A percentile compares a stretch with the other conserved stretches of the same genome.
phyloP scores from a whole-genome alignment of 495 filamentous ascomycete species.

The Penicillium goetzii region DNA sequence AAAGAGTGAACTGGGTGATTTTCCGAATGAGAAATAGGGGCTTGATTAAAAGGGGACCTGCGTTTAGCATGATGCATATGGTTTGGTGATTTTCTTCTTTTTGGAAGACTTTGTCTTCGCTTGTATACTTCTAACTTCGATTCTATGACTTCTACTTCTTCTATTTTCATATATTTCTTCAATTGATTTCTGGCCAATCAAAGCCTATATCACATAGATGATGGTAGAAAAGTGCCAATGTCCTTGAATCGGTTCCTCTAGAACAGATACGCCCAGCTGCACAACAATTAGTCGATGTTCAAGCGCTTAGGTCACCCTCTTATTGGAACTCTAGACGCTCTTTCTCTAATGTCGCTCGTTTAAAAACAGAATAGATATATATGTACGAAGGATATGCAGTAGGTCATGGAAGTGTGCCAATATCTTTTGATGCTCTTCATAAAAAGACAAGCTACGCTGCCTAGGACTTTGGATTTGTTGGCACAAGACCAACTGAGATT shows the following conservation, averaged over 20 bases:
- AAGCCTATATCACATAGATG: neutral
- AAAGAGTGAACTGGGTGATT: slow-evolving; percentile 8
- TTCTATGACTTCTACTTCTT: slow-evolving; percentile 14
- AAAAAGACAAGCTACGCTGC: no score
- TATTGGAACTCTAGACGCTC: no score
- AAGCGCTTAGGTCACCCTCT: no score
- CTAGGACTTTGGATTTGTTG: no score
- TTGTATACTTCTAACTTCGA: slow-evolving; percentile 21
- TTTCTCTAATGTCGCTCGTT: no score
- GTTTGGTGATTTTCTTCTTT: slow-evolving; percentile 12
- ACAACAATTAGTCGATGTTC: no score
- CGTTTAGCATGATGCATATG: neutral
- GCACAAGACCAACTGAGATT: no score
- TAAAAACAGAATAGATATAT: no score
- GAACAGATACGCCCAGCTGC: no score
- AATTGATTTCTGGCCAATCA: neutral
- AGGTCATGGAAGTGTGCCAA: no score
- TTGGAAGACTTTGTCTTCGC: slow-evolving; percentile 12
- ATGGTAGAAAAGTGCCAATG: neutral
- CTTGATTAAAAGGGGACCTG: slow-evolving; percentile 7
- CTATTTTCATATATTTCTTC: slow-evolving; percentile 1
- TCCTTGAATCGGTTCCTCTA: neutral
- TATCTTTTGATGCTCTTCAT: no score
- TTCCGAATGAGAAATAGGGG: neutral
- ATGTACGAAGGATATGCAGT: no score